These are phyloP conservation scores for Calonectria multiphialidica DNA, from an alignment of 2,329 filamentous ascomycete genomes.

Conservation along the genomic window DNA sequence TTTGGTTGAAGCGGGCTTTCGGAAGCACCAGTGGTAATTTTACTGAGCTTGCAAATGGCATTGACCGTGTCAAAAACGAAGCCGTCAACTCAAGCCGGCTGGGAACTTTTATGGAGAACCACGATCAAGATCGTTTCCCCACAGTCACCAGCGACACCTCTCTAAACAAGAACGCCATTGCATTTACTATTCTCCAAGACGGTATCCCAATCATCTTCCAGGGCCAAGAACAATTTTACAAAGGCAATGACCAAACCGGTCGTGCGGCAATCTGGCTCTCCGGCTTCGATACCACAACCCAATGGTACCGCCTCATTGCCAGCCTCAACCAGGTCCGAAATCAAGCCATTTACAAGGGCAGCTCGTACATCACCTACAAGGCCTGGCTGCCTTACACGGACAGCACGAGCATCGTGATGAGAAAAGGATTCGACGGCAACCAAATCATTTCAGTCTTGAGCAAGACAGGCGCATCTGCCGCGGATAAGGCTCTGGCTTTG, in stretches of 20 bases:
- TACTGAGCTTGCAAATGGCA: constrained; percentile 19
- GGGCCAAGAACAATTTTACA: constrained; percentile 29
- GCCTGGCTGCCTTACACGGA: constrained; percentile 29
- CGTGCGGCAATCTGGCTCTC: constrained; percentile 30
- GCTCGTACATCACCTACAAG: constrained; percentile 27
- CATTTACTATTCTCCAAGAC: constrained; percentile 29
- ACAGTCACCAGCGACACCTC: constrained; percentile 25
- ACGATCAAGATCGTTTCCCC: constrained; percentile 30
- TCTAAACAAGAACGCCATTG: constrained; percentile 30
- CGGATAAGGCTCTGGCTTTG: constrained; percentile 15
- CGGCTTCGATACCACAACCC: constrained; percentile 16
- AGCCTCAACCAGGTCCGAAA: constrained; percentile 30
- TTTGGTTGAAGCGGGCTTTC: constrained; percentile 26
- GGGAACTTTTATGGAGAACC: constrained; percentile 32
- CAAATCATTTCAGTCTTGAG: constrained; percentile 31
- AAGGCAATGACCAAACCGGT: constrained; percentile 23
- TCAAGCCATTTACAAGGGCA: constrained; percentile 30
- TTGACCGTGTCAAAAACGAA: constrained; percentile 23
- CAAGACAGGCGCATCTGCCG: constrained; percentile 24
- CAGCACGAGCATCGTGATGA: constrained; percentile 21
- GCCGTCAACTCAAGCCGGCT: constrained; percentile 30
- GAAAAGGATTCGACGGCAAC: constrained; percentile 29
- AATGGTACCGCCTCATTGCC: constrained; percentile 26
- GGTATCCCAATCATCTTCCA: constrained; percentile 30
- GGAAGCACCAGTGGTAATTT: constrained; percentile 25